A percentile compares a stretch with the other conserved stretches of the same genome.
Conservation (phyloP, 805 yeast species). For the Yarrowia porcina region DNA sequence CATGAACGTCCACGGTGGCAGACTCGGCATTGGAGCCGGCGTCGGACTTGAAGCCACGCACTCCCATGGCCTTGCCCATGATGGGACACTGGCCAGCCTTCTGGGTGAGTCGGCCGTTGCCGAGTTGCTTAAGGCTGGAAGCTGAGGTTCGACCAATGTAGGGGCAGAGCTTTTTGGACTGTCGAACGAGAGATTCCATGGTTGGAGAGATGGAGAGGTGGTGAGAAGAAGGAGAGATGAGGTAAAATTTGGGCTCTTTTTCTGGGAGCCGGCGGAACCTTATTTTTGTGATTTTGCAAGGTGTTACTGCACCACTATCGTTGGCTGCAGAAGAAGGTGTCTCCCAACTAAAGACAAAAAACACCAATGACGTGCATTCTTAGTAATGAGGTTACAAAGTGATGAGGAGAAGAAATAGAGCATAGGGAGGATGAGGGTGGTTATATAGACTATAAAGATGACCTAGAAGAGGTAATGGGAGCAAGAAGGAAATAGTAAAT, state of each 20-base stretch:
- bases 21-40: constrained; percentile 38
- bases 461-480: no score
- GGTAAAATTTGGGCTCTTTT: constrained; percentile 4
- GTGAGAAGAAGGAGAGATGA: background rate
- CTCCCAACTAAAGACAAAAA: background rate
- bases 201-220: background rate
- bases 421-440: background rate
- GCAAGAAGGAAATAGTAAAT: no score
- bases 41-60: constrained; percentile 25
- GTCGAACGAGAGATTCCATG: constrained; percentile 79
- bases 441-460: background rate
- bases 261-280: background rate
- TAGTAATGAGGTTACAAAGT: background rate
- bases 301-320: no score
- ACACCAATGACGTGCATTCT: background rate
- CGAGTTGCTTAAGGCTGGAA: constrained; percentile 56
- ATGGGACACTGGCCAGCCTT: constrained; percentile 84
- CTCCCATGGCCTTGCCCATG: constrained; percentile 69
- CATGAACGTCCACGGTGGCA: constrained; percentile 39
- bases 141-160: constrained; percentile 62
- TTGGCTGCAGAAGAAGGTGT: no score
- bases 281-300: constrained; percentile 3
- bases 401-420: background rate
- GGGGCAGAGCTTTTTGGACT: constrained; percentile 79
- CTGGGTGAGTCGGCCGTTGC: constrained; percentile 45